These are phyloP conservation scores for Mucor circinelloides DNA, from an alignment of 371 early-diverging fungal species.

Conservation along the genomic window DNA sequence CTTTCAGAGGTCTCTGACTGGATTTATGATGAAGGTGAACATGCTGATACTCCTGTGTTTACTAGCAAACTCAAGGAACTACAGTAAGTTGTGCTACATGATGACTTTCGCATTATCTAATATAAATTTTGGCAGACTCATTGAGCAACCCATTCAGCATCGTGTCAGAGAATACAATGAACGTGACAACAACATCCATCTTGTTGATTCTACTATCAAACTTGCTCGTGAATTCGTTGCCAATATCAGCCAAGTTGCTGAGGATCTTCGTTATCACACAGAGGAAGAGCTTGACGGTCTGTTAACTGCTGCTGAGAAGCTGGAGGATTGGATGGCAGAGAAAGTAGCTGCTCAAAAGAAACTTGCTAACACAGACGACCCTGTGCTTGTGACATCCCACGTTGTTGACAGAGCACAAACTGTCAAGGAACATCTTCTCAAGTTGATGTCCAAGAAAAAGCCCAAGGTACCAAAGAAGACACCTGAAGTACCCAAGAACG, in stretches of 20 bases:
- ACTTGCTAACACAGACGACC: constrained; percentile 60
- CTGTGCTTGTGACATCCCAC: constrained; percentile 62
- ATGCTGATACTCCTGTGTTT: constrained; percentile 59
- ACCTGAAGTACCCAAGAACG: constrained; percentile 3
- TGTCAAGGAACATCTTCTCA: constrained; percentile 57
- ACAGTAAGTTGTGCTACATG: constrained; percentile 34
- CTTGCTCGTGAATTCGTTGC: constrained; percentile 48
- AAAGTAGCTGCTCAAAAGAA: constrained; percentile 64
- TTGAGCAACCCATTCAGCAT: constrained; percentile 68
- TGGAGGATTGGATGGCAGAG: constrained; percentile 66
- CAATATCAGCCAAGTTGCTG: constrained; percentile 33
- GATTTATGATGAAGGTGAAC: constrained; percentile 83
- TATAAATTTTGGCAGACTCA: constrained; percentile 31
- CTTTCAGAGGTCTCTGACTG: constrained; percentile 79
- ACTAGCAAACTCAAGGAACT: constrained; percentile 51
- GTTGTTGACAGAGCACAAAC: constrained; percentile 48
- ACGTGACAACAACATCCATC: constrained; percentile 64
- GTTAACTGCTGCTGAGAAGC: constrained; percentile 43
- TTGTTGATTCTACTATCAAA: constrained; percentile 45
- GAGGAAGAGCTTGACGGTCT: constrained; percentile 63
- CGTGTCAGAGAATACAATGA: constrained; percentile 65
- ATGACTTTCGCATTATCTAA: background rate
- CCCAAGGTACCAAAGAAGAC: constrained; percentile 40
- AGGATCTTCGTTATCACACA: constrained; percentile 61
- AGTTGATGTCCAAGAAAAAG: constrained; percentile 62